These are phyloP conservation scores for Termitomyces sp. DNA, from an alignment of 768 basidiomycete genomes.

Conservation along the genomic window DNA sequence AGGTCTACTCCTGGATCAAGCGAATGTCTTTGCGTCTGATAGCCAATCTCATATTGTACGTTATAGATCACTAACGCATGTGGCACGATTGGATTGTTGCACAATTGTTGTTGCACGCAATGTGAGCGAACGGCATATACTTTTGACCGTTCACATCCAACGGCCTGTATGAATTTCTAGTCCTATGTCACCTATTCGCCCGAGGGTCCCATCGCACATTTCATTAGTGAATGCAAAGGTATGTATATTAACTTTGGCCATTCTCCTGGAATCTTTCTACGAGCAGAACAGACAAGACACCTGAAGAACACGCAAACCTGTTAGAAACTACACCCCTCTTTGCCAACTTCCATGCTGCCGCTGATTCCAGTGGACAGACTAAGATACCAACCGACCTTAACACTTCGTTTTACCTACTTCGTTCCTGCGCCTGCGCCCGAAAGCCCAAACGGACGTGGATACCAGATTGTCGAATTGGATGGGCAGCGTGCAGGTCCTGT, in stretches of 20 bases:
- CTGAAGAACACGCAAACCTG: constrained; percentile 68
- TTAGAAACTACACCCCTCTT: constrained; percentile 79
- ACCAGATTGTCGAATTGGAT: constrained; percentile 77
- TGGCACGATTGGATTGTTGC: constrained; percentile 84
- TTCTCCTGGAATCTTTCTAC: not conserved
- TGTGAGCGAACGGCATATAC: constrained; percentile 36
- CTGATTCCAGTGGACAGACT: constrained; percentile 69
- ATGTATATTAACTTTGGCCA: constrained; percentile 2
- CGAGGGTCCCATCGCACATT: constrained; percentile 57
- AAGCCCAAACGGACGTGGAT: constrained; percentile 25
- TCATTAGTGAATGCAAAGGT: constrained; percentile 66
- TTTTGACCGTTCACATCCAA: not conserved
- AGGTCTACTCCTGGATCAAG: constrained; percentile 87
- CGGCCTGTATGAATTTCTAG: constrained; percentile 31
- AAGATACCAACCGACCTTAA: constrained; percentile 58
- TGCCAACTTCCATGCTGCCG: constrained; percentile 69
- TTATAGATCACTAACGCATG: constrained; percentile 77
- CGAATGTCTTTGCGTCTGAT: constrained; percentile 33
- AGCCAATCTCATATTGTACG: not conserved
- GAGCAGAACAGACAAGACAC: constrained; percentile 56
- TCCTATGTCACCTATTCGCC: constrained; percentile 54
- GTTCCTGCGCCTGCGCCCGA: constrained; percentile 55
- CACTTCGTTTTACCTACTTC: constrained; percentile 88
- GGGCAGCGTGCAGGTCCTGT: constrained; percentile 76
- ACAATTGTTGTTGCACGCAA: constrained; percentile 84